These are phyloP conservation scores for Huiozyma naganishii DNA, from an alignment of 805 yeast genomes.

Conservation along the genomic window DNA sequence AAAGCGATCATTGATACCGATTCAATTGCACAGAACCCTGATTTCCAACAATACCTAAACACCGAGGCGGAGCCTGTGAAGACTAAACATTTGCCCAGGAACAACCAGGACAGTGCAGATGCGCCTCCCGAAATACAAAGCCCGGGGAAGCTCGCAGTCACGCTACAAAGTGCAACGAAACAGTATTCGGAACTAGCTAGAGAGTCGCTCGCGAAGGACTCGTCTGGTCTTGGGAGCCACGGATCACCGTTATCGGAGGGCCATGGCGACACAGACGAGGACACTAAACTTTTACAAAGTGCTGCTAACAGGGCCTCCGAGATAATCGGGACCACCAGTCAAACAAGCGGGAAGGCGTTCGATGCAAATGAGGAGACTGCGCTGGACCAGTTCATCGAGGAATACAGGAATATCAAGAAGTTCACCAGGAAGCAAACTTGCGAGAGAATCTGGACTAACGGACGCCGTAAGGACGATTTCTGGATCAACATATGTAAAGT, in stretches of 20 bases:
- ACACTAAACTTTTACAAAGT: conserved; percentile 30
- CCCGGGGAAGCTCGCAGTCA: not conserved
- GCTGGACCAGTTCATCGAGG: conserved; percentile 60
- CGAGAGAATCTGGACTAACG: conserved; percentile 78
- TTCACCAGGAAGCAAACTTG: conserved; percentile 62
- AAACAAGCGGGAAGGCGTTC: conserved; percentile 26
- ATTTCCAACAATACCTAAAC: conserved; percentile 27
- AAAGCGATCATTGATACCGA: conserved; percentile 64
- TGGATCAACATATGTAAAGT: conserved; percentile 80
- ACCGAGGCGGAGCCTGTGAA: conserved; percentile 19
- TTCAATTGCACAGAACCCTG: conserved; percentile 41
- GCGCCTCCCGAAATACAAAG: not conserved
- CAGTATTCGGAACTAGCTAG: not conserved
- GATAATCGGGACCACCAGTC: conserved; percentile 22
- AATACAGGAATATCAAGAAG: conserved; percentile 54
- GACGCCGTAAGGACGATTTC: conserved; percentile 75
- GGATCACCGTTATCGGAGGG: conserved; percentile 5
- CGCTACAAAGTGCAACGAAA: not conserved
- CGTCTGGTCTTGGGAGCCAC: conserved; percentile 1
- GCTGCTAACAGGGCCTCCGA: conserved; percentile 37
- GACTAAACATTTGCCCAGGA: not conserved
- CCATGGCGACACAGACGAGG: conserved; percentile 19
- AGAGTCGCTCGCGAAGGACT: conserved; percentile 3
- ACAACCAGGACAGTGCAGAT: not conserved
- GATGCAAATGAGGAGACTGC: conserved; percentile 49